A percentile compares a stretch with the other conserved stretches of the same genome.
These are phyloP conservation scores for Papiliotrema fonsecae DNA, from an alignment of 1,284 basidiomycete species.

Conservation along the genomic window DNA sequence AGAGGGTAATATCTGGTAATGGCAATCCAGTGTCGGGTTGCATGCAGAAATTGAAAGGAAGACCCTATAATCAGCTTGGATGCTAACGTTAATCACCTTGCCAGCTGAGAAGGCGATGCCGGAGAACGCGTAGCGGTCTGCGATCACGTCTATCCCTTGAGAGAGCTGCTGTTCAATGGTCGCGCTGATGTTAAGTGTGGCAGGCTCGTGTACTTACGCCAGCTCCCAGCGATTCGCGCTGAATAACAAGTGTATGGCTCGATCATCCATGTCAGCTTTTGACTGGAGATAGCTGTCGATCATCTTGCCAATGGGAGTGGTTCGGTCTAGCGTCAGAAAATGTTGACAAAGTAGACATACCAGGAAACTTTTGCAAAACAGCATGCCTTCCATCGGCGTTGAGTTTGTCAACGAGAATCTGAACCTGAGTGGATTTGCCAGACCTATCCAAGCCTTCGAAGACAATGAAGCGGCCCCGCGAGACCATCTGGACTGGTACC, in stretches of 20 bases:
- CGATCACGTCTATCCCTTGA: constrained; percentile 69
- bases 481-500: too few species aligned
- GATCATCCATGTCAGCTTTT: constrained; percentile 80
- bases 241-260: constrained; percentile 88
- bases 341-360: constrained; percentile 50
- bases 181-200: constrained; percentile 50
- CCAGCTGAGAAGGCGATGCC: constrained; percentile 90
- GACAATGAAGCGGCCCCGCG: constrained; percentile 73
- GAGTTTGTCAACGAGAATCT: constrained; percentile 57
- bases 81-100: constrained; percentile 53
- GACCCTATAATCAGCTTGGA: constrained; percentile 46
- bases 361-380: constrained; percentile 73
- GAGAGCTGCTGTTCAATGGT: constrained; percentile 61
- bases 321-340: constrained; percentile 62
- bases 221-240: constrained; percentile 96
- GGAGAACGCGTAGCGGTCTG: constrained; percentile 95
- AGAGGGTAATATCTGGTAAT: constrained; percentile 80
- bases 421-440: constrained; percentile 83
- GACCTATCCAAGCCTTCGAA: constrained; percentile 91
- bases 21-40: constrained; percentile 81
- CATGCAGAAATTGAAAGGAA: constrained; percentile 70
- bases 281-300: constrained; percentile 88
- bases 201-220: constrained; percentile 59
- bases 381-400: constrained; percentile 29
- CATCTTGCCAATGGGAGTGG: constrained; percentile 85